Percentiles rank a stretch among this genome's conserved stretches.
Conservation (phyloP, 768 basidiomycete species). For the Lactarius hatsudake region DNA sequence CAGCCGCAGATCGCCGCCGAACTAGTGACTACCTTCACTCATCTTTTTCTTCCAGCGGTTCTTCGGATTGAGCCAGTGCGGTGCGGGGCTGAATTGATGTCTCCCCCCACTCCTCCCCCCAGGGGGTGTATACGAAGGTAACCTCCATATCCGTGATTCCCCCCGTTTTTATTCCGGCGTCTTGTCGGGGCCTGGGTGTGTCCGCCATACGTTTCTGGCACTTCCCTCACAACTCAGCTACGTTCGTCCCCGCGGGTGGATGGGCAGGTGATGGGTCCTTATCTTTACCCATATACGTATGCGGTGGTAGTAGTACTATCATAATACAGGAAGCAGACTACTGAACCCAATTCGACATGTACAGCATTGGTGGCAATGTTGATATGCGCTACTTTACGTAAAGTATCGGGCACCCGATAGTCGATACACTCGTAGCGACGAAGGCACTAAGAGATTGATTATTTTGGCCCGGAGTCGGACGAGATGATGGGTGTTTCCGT, state of each 20-base stretch:
- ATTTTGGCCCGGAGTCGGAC: background rate
- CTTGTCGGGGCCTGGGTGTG: too few species aligned
- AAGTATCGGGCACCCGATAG: background rate
- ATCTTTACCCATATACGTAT: background rate
- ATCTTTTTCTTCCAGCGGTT: too few species aligned
- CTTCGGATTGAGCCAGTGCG: background rate
- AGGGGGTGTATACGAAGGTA: too few species aligned
- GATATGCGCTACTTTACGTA: background rate
- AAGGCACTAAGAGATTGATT: background rate
- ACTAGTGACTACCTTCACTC: too few species aligned
- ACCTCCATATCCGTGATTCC: background rate
- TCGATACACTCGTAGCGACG: background rate
- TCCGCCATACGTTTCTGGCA: background rate
- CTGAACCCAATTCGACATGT: background rate
- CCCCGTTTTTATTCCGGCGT: background rate
- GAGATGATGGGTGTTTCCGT: background rate
- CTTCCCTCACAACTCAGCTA: background rate
- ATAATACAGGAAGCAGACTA: too few species aligned
- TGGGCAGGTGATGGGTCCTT: background rate
- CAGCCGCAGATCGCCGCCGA: too few species aligned
- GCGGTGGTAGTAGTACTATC: too few species aligned
- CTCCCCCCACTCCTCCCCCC: too few species aligned
- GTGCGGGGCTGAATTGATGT: too few species aligned
- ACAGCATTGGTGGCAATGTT: too few species aligned
- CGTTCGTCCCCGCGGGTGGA: background rate